A percentile compares a stretch with the other conserved stretches of the same genome.
These are phyloP conservation scores for Pestalotiopsis sp. DNA, from an alignment of 2,329 filamentous ascomycete species.

Conservation along the genomic window DNA sequence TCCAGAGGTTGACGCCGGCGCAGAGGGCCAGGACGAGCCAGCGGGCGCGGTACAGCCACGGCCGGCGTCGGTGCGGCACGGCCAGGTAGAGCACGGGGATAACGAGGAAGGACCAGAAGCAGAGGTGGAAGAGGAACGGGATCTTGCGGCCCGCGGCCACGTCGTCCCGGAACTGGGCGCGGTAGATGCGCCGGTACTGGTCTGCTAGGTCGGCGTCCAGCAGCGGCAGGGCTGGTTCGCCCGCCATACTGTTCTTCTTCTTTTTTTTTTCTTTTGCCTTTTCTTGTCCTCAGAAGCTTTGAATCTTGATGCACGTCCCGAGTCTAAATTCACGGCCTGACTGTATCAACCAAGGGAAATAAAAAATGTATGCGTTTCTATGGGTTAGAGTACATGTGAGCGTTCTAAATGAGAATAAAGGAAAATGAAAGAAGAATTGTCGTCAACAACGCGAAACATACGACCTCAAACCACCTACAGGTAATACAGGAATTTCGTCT, in stretches of 20 bases:
- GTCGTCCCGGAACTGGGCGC: conserved; percentile 26
- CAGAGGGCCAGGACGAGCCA: conserved; percentile 52
- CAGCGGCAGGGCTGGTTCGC: neutral
- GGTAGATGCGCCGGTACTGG: conserved; percentile 30
- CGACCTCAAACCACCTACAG: neutral
- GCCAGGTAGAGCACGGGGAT: conserved; percentile 58
- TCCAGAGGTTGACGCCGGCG: conserved; percentile 44
- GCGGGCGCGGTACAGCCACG: conserved; percentile 51
- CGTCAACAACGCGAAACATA: neutral
- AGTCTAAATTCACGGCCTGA: neutral
- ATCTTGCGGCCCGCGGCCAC: conserved; percentile 41
- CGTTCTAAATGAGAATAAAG: neutral
- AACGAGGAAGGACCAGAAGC: conserved; percentile 48
- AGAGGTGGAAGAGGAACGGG: conserved; percentile 56
- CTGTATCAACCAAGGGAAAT: neutral
- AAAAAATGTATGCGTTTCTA: neutral
- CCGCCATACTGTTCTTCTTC: neutral
- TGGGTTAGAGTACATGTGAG: neutral
- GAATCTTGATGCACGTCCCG: neutral
- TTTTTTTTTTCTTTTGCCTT: neutral
- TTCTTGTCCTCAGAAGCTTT: neutral
- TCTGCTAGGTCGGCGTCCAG: conserved; percentile 24
- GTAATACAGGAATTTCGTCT: neutral
- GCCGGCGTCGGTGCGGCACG: conserved; percentile 53
- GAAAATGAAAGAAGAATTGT: neutral